These are phyloP conservation scores for Sphagnum fallax DNA, from an alignment of 228 moss, liverwort and hornwort species.

Conservation along the genomic window DNA sequence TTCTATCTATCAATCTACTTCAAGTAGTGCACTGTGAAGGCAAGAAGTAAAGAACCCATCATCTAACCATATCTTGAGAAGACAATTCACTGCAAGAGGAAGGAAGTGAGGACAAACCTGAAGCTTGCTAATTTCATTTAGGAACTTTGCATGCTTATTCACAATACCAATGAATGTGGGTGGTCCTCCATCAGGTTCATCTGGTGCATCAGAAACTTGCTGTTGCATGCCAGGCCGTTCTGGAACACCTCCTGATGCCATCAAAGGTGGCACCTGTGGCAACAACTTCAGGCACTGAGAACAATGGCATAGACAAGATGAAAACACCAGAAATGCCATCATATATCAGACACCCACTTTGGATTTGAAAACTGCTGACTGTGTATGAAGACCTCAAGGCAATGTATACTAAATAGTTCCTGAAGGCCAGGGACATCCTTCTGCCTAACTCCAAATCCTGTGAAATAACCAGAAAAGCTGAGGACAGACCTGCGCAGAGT, in stretches of 20 bases:
- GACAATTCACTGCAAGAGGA: not conserved
- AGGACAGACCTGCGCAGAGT: slow-evolving; percentile 72
- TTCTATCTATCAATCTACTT: not conserved
- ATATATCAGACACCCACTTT: too few species aligned
- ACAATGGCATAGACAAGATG: too few species aligned
- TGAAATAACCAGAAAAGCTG: too few species aligned
- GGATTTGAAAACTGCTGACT: too few species aligned
- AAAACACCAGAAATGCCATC: too few species aligned
- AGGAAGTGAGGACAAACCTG: slow-evolving; percentile 36
- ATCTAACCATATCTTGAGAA: not conserved
- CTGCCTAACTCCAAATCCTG: too few species aligned
- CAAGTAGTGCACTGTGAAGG: too few species aligned
- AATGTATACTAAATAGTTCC: too few species aligned
- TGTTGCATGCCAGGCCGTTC: slow-evolving; percentile 97
- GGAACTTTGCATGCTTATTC: slow-evolving; percentile 93
- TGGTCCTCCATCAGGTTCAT: slow-evolving; percentile 92
- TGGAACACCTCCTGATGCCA: slow-evolving; percentile 98
- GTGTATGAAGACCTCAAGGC: too few species aligned
- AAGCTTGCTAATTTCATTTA: slow-evolving; percentile 98
- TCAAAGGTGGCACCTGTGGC: slow-evolving; percentile 73
- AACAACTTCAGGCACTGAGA: too few species aligned
- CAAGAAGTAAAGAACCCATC: too few species aligned
- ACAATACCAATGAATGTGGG: slow-evolving; percentile 93
- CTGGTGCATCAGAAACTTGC: slow-evolving; percentile 68
- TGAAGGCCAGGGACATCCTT: too few species aligned